phyloP scores from a whole-genome alignment of 108 stramenopile genomes.

The Discostella pseudostelligera region DNA sequence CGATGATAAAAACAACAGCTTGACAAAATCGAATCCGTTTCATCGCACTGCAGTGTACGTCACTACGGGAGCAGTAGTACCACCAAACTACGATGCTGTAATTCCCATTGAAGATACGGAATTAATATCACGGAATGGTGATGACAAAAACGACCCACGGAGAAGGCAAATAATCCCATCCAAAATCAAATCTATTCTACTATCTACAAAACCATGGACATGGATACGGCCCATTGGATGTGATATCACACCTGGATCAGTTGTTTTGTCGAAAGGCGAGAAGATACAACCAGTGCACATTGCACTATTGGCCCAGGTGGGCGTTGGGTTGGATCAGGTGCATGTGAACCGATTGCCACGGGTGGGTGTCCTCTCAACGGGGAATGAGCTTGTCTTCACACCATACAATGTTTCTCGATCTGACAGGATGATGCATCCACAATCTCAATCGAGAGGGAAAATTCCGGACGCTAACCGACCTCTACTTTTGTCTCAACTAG shows the following conservation, averaged over 20 bases:
- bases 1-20: too few relatives aligned
- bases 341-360: constrained; percentile 37
- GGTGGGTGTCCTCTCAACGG: constrained; percentile 88
- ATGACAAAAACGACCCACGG: background rate
- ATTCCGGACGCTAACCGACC: constrained; percentile 94
- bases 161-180: constrained; percentile 31
- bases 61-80: constrained; percentile 82
- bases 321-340: constrained; percentile 34
- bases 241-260: constrained; percentile 59
- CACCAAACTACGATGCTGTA: constrained; percentile 67
- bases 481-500: constrained; percentile 64
- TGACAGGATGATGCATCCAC: too few relatives aligned
- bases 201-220: constrained; percentile 34
- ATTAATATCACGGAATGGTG: background rate
- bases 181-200: constrained; percentile 28
- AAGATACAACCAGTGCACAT: constrained; percentile 62
- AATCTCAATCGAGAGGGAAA: constrained; percentile 33
- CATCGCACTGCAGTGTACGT: constrained; percentile 66
- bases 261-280: constrained; percentile 58
- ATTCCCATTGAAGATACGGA: constrained; percentile 77
- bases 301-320: constrained; percentile 63
- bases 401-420: background rate
- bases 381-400: constrained; percentile 62
- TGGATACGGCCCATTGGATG: constrained; percentile 82
- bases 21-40: background rate